These are phyloP conservation scores for Hyphopichia fennica DNA, from an alignment of 1,139 yeast species.

Conservation along the genomic window DNA sequence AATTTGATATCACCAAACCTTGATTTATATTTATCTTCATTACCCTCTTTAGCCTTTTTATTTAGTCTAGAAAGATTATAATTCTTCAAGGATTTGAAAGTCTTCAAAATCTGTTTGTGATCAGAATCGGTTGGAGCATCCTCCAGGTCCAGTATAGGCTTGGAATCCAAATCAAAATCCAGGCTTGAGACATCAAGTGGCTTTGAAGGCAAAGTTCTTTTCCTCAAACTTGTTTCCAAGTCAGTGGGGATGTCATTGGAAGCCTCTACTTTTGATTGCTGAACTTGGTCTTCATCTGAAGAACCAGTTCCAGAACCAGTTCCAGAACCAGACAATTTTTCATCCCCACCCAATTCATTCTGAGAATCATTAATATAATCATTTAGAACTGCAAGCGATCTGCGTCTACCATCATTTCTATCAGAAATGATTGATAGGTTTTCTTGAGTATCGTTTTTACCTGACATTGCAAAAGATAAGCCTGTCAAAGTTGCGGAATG, in stretches of 20 bases:
- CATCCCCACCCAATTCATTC: too few relatives aligned
- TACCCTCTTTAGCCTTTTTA: slow-evolving; percentile 4
- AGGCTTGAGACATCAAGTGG: neutral
- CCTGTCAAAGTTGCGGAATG: too few relatives aligned
- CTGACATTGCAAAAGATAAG: neutral
- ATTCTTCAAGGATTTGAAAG: slow-evolving; percentile 6
- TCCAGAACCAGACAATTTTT: too few relatives aligned
- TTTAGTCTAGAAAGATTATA: slow-evolving; percentile 4
- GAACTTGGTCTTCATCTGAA: neutral
- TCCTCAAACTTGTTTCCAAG: neutral
- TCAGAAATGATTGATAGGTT: slow-evolving; percentile 20
- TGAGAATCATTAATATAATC: slow-evolving; percentile 14
- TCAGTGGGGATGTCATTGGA: neutral
- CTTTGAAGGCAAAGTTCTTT: neutral
- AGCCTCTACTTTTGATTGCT: neutral
- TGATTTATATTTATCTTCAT: slow-evolving; percentile 16
- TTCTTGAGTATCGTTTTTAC: slow-evolving; percentile 16
- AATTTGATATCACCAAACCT: slow-evolving; percentile 48
- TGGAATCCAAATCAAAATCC: neutral
- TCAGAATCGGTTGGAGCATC: neutral
- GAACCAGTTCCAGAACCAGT: neutral
- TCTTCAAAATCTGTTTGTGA: slow-evolving; percentile 1
- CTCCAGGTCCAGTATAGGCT: neutral
- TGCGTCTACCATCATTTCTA: slow-evolving; percentile 21
- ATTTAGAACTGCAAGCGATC: slow-evolving; percentile 20